Percentiles rank a stretch among this genome's conserved stretches.
These are phyloP conservation scores for Geosmithia morbida DNA, from an alignment of 2,329 filamentous ascomycete species.

Conservation along the genomic window DNA sequence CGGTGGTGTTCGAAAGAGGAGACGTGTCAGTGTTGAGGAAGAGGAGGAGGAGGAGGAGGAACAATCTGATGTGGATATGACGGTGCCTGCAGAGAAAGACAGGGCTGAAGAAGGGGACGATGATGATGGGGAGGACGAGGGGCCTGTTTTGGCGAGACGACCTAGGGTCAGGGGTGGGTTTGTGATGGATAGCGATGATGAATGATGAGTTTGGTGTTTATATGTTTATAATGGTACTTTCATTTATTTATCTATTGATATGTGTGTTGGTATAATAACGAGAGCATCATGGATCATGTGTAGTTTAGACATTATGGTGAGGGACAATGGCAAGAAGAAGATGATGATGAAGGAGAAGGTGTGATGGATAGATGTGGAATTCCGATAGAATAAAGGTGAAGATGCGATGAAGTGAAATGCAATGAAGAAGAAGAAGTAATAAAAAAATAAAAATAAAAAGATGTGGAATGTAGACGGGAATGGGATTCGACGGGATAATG, in stretches of 20 bases:
- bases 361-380: too few relatives aligned
- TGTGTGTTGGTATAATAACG: too few relatives aligned
- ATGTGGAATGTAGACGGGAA: background rate
- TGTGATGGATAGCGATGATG: slow-evolving; percentile 44
- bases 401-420: too few relatives aligned
- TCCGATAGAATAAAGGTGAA: too few relatives aligned
- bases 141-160: slow-evolving; percentile 17
- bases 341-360: too few relatives aligned
- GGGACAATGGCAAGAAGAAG: too few relatives aligned
- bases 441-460: background rate
- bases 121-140: slow-evolving; percentile 16
- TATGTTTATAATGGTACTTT: background rate
- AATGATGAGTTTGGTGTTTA: slow-evolving; percentile 18
- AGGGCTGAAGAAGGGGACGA: slow-evolving; percentile 26
- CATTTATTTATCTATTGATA: too few relatives aligned
- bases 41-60: slow-evolving; percentile 11
- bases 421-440: background rate
- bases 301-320: too few relatives aligned
- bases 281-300: too few relatives aligned
- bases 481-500: too few relatives aligned
- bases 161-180: slow-evolving; percentile 37
- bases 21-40: slow-evolving; percentile 15
- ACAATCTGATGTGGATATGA: slow-evolving; percentile 8
- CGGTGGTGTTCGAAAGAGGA: slow-evolving; percentile 20
- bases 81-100: slow-evolving; percentile 7